phyloP scores from a whole-genome alignment of 257 asterid species.

The Solanum rostratum region DNA sequence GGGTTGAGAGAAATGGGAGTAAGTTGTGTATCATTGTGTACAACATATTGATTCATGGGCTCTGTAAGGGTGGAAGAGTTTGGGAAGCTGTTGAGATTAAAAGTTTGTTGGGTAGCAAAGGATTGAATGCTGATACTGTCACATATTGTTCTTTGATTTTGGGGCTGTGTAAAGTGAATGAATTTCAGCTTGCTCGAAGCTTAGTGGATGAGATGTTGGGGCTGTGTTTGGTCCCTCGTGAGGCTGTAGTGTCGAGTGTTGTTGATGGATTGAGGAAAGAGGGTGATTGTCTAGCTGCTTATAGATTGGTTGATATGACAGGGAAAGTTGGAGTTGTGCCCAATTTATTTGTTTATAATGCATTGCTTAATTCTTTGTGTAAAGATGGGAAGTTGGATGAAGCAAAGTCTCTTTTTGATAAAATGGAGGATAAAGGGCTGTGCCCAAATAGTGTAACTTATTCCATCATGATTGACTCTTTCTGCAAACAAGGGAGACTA shows the following conservation, averaged over 20 bases:
- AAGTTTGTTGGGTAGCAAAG: constrained; percentile 32
- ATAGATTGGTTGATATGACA: constrained; percentile 44
- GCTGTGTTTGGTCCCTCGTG: constrained; percentile 51
- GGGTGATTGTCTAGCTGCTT: constrained; percentile 40
- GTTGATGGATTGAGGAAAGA: constrained; percentile 73
- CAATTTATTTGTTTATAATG: constrained; percentile 64
- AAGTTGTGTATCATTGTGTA: constrained; percentile 51
- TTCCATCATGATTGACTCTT: constrained; percentile 47
- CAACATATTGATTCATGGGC: constrained; percentile 76
- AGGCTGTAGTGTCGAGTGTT: constrained; percentile 65
- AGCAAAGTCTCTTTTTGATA: constrained; percentile 39
- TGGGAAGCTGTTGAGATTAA: constrained; percentile 65
- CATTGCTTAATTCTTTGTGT: constrained; percentile 55
- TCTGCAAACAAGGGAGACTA: constrained; percentile 55
- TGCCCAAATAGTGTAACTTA: constrained; percentile 49
- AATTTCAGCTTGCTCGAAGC: constrained; percentile 38
- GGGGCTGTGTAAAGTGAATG: constrained; percentile 48
- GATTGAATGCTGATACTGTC: constrained; percentile 53
- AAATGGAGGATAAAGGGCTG: constrained; percentile 52
- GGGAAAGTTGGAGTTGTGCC: constrained; percentile 49
- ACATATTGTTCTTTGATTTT: constrained; percentile 60
- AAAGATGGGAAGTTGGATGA: constrained; percentile 47
- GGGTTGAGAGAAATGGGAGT: constrained; percentile 33
- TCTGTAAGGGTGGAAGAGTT: constrained; percentile 60
- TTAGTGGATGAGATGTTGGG: constrained; percentile 69